Percentiles rank a stretch among this genome's conserved stretches.
Evolutionary conservation across 495 filamentous ascomycete species (phyloP).

Genomic region (Xylaria bambusicola): DNA sequence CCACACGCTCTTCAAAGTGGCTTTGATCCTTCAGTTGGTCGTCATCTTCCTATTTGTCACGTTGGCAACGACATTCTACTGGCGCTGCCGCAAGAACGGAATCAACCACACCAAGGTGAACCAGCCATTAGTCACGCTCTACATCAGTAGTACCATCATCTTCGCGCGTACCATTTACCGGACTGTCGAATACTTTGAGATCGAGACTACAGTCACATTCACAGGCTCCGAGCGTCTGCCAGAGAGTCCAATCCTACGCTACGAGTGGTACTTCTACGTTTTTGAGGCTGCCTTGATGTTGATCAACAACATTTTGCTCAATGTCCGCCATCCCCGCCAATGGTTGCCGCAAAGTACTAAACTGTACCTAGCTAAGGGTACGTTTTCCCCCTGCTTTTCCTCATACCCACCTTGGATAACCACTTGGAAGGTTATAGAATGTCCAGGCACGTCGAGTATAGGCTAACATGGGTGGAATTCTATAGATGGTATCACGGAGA

Average conservation of each 20-base stretch:
- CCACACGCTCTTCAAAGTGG: constrained; percentile 62
- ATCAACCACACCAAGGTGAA: constrained; percentile 59
- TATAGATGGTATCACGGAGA: constrained; percentile 61
- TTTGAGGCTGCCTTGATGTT: constrained; percentile 70
- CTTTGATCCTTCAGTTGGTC: constrained; percentile 67
- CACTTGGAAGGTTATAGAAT: too few relatives aligned
- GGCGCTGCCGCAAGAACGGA: constrained; percentile 54
- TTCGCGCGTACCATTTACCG: constrained; percentile 66
- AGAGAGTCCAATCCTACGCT: constrained; percentile 57
- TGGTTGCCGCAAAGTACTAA: constrained; percentile 64
- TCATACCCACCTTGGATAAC: too few relatives aligned
- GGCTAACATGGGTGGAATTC: not conserved
- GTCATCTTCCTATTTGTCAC: constrained; percentile 62
- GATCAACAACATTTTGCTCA: constrained; percentile 60
- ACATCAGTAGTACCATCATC: constrained; percentile 62
- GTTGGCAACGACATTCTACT: constrained; percentile 61
- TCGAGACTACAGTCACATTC: constrained; percentile 33
- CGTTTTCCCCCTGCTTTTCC: not conserved
- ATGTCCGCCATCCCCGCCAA: constrained; percentile 61
- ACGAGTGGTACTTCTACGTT: constrained; percentile 75
- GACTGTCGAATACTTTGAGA: constrained; percentile 62
- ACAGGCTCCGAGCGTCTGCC: constrained; percentile 32
- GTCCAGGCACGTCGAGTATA: too few relatives aligned
- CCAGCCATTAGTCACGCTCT: constrained; percentile 60
- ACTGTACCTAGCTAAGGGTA: constrained; percentile 59